Conservation (phyloP, 2,329 filamentous ascomycete genomes). For the Exophiala xenobiotica region DNA sequence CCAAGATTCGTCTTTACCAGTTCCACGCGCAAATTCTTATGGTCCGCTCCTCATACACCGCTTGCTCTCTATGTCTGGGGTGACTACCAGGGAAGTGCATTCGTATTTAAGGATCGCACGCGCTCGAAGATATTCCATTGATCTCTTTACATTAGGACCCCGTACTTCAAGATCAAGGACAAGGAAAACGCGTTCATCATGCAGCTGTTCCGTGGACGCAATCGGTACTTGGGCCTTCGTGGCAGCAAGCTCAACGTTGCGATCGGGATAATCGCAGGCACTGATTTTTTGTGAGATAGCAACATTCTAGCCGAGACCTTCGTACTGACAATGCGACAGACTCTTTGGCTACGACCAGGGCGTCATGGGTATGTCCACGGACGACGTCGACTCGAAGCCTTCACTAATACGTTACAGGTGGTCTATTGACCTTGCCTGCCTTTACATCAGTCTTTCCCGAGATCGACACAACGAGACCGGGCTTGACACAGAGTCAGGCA, state of each 20-base stretch:
- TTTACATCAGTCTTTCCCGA: slow-evolving; percentile 27
- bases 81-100: too few relatives aligned
- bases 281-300: slow-evolving; percentile 36
- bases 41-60: too few relatives aligned
- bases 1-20: too few relatives aligned
- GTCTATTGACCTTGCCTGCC: neutral
- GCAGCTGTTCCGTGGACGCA: slow-evolving; percentile 16
- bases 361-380: neutral
- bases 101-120: too few relatives aligned
- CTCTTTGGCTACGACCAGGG: slow-evolving; percentile 16
- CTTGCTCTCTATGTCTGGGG: too few relatives aligned
- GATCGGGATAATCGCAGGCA: slow-evolving; percentile 65
- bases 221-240: slow-evolving; percentile 61
- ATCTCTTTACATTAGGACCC: too few relatives aligned
- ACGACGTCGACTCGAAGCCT: too few relatives aligned
- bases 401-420: neutral
- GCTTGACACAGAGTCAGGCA: slow-evolving; percentile 13
- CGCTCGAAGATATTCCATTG: too few relatives aligned
- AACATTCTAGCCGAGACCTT: neutral
- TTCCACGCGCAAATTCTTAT: too few relatives aligned
- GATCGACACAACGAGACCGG: slow-evolving; percentile 41
- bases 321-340: slow-evolving; percentile 1
- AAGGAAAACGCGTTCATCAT: slow-evolving; percentile 9
- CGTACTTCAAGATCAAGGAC: too few relatives aligned
- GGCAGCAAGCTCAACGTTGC: slow-evolving; percentile 67